phyloP scores from a whole-genome alignment of 352 stramenopile genomes.

The Pythium chondricola region DNA sequence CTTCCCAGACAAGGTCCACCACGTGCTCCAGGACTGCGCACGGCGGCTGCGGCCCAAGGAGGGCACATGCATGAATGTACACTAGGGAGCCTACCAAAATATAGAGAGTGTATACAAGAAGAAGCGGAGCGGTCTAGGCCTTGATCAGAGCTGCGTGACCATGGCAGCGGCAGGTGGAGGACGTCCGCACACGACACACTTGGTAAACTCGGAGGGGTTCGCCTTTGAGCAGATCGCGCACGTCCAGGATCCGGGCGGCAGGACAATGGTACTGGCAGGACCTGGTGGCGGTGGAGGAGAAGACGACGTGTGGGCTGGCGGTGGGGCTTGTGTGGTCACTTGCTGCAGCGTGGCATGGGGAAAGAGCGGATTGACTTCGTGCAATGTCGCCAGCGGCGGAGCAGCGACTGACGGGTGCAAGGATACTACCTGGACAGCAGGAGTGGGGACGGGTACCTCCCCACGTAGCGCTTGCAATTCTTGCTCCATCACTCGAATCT shows the following conservation, averaged over 20 bases:
- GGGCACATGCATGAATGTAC: slow-evolving; percentile 40
- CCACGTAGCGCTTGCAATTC: slow-evolving; percentile 22
- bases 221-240: slow-evolving; percentile 70
- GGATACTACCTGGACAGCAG: no score
- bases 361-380: not conserved
- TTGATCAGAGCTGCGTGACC: slow-evolving; percentile 16
- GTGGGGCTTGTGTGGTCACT: not conserved
- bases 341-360: slow-evolving; percentile 1
- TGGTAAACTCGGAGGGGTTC: slow-evolving; percentile 35
- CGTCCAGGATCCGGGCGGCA: slow-evolving; percentile 33
- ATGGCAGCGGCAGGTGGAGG: slow-evolving; percentile 26
- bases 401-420: no score
- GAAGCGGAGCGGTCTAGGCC: not conserved
- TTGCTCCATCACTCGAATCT: slow-evolving; percentile 51
- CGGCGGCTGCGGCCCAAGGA: slow-evolving; percentile 19
- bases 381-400: not conserved
- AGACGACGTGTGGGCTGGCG: not conserved
- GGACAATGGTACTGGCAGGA: not conserved
- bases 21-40: slow-evolving; percentile 78
- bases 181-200: slow-evolving; percentile 71
- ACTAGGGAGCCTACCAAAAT: no score
- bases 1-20: slow-evolving; percentile 85
- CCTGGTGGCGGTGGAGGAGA: not conserved
- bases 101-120: no score
- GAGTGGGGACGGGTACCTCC: no score